Percentiles rank a stretch among this genome's conserved stretches.
Conservation (phyloP, 345 rosid genomes). For the Rhodamnia argentea region DNA sequence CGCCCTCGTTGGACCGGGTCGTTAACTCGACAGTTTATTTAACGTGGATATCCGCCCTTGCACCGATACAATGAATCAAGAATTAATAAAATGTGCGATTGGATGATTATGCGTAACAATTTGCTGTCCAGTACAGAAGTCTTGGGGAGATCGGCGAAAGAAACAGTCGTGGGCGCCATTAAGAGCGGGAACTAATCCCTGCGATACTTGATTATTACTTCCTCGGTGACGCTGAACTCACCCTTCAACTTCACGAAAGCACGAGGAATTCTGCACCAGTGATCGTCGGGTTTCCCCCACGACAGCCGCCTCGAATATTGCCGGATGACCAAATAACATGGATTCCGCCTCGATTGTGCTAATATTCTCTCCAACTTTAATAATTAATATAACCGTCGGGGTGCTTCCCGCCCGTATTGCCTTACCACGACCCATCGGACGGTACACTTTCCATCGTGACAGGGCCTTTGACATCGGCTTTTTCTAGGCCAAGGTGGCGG, state of each 20-base stretch:
- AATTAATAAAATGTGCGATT: not conserved
- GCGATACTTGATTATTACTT: constrained; percentile 43
- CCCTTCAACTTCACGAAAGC: constrained; percentile 41
- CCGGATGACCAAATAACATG: constrained; percentile 43
- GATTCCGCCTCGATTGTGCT: constrained; percentile 56
- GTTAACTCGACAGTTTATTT: not conserved
- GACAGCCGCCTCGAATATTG: constrained; percentile 62
- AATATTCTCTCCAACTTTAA: constrained; percentile 56
- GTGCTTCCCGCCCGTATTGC: constrained; percentile 59
- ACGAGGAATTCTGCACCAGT: constrained; percentile 62
- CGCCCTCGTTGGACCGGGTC: too few relatives aligned
- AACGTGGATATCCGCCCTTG: not conserved
- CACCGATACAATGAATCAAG: not conserved
- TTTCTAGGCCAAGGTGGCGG: not conserved
- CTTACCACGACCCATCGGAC: constrained; percentile 49
- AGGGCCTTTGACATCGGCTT: not conserved
- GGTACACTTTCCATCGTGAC: constrained; percentile 45
- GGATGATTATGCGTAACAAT: constrained; percentile 14
- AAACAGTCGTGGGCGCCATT: constrained; percentile 50
- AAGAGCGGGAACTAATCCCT: constrained; percentile 37
- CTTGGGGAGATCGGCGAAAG: constrained; percentile 59
- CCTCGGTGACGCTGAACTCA: constrained; percentile 18
- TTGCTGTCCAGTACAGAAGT: constrained; percentile 42
- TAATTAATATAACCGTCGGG: constrained; percentile 50
- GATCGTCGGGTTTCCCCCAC: constrained; percentile 58